phyloP scores from a whole-genome alignment of 805 yeast genomes.

The Monosporozyma yasuniensis region DNA sequence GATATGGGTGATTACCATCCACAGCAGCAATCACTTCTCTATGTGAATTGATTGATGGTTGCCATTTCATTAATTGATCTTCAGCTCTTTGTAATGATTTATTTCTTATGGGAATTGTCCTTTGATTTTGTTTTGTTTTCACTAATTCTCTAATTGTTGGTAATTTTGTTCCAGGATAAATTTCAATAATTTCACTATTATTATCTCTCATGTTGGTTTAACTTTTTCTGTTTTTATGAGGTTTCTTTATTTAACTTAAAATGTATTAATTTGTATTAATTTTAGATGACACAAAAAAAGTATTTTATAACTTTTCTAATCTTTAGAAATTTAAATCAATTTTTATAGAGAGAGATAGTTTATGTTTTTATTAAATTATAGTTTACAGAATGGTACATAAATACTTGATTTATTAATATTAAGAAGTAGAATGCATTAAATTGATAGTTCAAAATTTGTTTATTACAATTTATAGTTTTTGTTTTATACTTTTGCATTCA shows the following conservation, averaged over 20 bases:
- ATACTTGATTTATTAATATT: too few species aligned
- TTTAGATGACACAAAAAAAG: not conserved
- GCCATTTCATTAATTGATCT: constrained; percentile 23
- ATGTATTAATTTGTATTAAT: not conserved
- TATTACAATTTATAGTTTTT: too few species aligned
- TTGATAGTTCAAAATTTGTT: too few species aligned
- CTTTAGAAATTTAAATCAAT: too few species aligned
- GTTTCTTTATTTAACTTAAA: not conserved
- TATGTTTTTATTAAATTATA: too few species aligned
- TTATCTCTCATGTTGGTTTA: not conserved
- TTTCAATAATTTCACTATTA: not conserved
- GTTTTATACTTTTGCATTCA: too few species aligned
- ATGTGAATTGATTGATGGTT: constrained; percentile 19
- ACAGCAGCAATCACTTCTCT: constrained; percentile 19
- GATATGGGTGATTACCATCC: constrained; percentile 25
- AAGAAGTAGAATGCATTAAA: too few species aligned
- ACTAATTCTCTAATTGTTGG: constrained; percentile 22
- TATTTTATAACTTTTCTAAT: not conserved
- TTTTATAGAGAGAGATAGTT: too few species aligned
- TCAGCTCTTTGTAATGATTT: constrained; percentile 21
- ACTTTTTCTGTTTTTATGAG: not conserved
- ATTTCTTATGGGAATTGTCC: constrained; percentile 11
- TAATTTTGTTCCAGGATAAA: constrained; percentile 10
- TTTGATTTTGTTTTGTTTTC: constrained; percentile 18
- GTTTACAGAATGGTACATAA: too few species aligned